Evolutionary conservation across 2,329 filamentous ascomycete genomes (phyloP), one percentile per base, ranked within the genome.

Genomic region (Sordariomycetes sp.): DNA sequence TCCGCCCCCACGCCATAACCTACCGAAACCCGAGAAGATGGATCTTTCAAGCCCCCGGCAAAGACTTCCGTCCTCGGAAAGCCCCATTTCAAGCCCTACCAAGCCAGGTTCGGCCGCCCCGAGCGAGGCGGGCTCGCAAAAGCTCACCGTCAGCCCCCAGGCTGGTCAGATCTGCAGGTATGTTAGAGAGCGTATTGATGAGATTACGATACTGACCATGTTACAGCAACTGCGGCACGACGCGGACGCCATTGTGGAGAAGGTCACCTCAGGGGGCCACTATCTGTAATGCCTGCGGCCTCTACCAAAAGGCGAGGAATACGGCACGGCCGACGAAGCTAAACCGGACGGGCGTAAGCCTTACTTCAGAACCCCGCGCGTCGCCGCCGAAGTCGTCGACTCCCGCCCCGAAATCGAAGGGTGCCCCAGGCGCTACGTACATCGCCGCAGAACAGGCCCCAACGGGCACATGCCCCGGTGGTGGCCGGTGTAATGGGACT

Each of bases 261-360:
- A 84, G 94, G 67, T 96, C 93, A 18, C 93, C 93, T 0, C 86
- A 92, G 66, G 94, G 94, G 34, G 88, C 90, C 58, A 97, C 91
- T 32, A 97, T 99, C 60, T 99, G 94, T 75, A 99, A 99, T 73
- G 94, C 94, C 6, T 99, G 94, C 68, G 94, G 94, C 50, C 79
- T 99, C 18, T 99, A 99, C 71, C 79, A 90, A 62, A 97, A 97
- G 71, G 92, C 93, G 11, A 85, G 94, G 64, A 97, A 97, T 69
- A 88, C 93, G 61, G 85, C 90, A 65, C 85, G 94, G 55, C 94
- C 94, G 16, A 94, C 90, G 7, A 96, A 91, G 65, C 76, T 97
- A 59, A 97, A 96, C 74, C 87, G 91, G 61, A 84, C 88, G 12
- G 80, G 83, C 3, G 78, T 76, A 56, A 71, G 79, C 28, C 71